Conservation (phyloP, 768 basidiomycete genomes). For the Hebeloma cylindrosporum region DNA sequence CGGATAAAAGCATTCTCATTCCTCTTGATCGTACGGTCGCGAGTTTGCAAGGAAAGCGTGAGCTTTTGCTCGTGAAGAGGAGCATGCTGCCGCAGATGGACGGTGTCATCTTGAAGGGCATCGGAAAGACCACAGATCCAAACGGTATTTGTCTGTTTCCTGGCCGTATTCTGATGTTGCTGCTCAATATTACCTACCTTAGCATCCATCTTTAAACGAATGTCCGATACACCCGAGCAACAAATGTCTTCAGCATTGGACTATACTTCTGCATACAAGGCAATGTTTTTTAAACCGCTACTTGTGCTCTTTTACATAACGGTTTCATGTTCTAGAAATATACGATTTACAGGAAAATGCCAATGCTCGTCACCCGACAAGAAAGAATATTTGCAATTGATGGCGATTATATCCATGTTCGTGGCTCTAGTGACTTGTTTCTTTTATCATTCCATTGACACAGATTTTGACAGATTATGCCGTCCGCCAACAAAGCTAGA, state of each 20-base stretch:
- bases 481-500: conserved; percentile 72
- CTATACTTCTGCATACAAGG: conserved; percentile 85
- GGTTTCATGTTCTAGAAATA: conserved; percentile 62
- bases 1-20: conserved; percentile 70
- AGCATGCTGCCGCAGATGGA: conserved; percentile 74
- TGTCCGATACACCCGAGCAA: conserved; percentile 70
- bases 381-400: conserved; percentile 93
- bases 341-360: conserved; percentile 90
- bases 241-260: conserved; percentile 67
- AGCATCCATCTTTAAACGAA: conserved; percentile 94
- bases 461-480: conserved; percentile 68
- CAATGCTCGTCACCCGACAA: conserved; percentile 88
- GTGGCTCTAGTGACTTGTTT: conserved; percentile 17
- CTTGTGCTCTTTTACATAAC: not conserved
- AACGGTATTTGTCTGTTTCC: conserved; percentile 58
- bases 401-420: conserved; percentile 88
- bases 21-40: conserved; percentile 97
- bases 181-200: not conserved
- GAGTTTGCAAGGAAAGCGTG: conserved; percentile 83
- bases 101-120: conserved; percentile 63
- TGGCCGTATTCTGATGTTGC: not conserved
- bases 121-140: conserved; percentile 81
- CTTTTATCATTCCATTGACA: conserved; percentile 11
- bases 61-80: conserved; percentile 78
- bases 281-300: conserved; percentile 23